Base-by-base conservation (phyloP, 352 stramenopile genomes). In the Globisporangium solare region DNA sequence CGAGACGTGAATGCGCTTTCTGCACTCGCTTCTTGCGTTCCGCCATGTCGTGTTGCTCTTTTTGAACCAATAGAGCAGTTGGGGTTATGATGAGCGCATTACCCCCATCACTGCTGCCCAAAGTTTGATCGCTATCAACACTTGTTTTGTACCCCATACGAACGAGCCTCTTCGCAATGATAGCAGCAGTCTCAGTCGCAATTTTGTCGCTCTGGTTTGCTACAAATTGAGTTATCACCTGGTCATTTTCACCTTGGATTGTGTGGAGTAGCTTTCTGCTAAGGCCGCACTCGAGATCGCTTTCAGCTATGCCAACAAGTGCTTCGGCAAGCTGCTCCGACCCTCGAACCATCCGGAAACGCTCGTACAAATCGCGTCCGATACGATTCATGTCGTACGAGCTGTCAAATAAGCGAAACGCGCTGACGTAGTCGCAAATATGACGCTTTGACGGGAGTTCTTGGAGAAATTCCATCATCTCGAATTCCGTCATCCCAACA, bases 371-470 rank as follows among this genome's bases (percentile, higher is more conserved):
- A 54, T 94, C 82, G 2, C 42, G 70, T 21, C 88, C 71, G 48
- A 94, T 66, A 0, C 61, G 54, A 6, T 75, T 57, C 2, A 68
- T 40, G 31, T 91, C 74, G 45, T 88, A 89, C 0, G 64, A 74
- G 0, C 76, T 73, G 27, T 89, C 74, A 22, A 61, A 60, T 1
- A 67, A 67, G 18, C 76, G 69, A 52, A 94, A 94, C 5, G 53
- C 53, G 4, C 50, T 59, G 0, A 76, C 66, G 37, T 97, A 97
- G 18, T 71, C 71, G 22, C 95, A 88, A 31, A 97, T 79, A 32
- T 97, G 86, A 3, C 85, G 87, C 60, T 98, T 98, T 0, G 89
- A 95, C 0, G 92, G 92, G 5, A 98, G 59, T 66, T 98, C 92
- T 31, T 94, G 73, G 2, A 97, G 72, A 41, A 98, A 68, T 54